These are phyloP conservation scores for Colletotrichum ledebouriae DNA, from an alignment of 2,329 filamentous ascomycete genomes.

Conservation along the genomic window DNA sequence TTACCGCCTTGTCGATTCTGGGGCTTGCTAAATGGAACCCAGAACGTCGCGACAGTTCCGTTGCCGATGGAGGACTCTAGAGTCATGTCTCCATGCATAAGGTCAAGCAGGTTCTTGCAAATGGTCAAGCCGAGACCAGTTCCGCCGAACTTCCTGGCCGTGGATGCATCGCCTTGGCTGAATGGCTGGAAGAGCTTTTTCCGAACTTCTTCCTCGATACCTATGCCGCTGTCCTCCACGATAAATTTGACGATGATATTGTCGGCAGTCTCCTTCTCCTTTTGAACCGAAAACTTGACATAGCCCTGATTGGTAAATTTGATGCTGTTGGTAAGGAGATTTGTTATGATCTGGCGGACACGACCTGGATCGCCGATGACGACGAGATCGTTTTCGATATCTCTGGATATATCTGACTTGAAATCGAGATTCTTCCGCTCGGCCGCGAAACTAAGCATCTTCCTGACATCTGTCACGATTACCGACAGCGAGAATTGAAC, in stretches of 20 bases:
- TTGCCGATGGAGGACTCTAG: conserved; percentile 75
- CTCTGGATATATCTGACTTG: conserved; percentile 71
- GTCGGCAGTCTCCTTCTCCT: conserved; percentile 74
- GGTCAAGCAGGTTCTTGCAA: conserved; percentile 82
- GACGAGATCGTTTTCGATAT: conserved; percentile 76
- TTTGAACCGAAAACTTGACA: conserved; percentile 75
- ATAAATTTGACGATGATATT: conserved; percentile 77
- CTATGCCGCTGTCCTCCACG: conserved; percentile 84
- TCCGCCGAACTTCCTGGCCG: conserved; percentile 82
- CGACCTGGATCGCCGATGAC: conserved; percentile 90
- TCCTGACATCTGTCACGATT: conserved; percentile 82
- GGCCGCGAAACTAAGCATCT: conserved; percentile 90
- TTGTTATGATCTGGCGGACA: conserved; percentile 86
- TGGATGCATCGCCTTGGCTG: conserved; percentile 85
- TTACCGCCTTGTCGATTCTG: conserved; percentile 60
- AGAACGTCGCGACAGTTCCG: conserved; percentile 82
- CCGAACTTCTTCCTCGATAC: conserved; percentile 82
- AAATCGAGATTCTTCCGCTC: conserved; percentile 84
- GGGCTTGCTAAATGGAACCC: conserved; percentile 82
- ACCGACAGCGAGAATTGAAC: conserved; percentile 83
- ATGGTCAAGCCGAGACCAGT: conserved; percentile 85
- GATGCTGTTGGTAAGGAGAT: conserved; percentile 82
- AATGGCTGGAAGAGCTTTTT: conserved; percentile 84
- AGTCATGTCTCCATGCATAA: conserved; percentile 83
- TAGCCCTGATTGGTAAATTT: conserved; percentile 79